Conservation (phyloP, 2,329 filamentous ascomycete genomes). For the Cordyceps pruinosa region DNA sequence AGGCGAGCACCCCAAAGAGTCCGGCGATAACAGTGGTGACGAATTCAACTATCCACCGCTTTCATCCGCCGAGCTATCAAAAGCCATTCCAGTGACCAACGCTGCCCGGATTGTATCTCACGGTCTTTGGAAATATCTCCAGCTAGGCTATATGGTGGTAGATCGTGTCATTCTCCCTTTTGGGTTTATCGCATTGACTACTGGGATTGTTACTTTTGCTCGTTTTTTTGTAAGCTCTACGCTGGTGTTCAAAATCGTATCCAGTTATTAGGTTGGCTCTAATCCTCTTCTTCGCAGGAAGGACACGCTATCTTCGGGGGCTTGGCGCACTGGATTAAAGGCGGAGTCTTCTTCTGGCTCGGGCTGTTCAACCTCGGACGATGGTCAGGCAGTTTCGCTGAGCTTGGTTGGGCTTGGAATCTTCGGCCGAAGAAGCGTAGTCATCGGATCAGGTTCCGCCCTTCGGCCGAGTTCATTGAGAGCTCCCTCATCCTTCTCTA, state of each 20-base stretch:
- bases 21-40: conserved; percentile 40
- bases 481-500: conserved; percentile 87
- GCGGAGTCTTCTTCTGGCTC: conserved; percentile 91
- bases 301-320: conserved; percentile 68
- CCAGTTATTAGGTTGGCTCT: neutral
- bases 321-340: conserved; percentile 89
- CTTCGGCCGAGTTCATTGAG: conserved; percentile 83
- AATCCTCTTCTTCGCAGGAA: conserved; percentile 41
- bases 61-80: conserved; percentile 37
- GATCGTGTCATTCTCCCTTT: conserved; percentile 73
- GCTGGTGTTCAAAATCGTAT: neutral
- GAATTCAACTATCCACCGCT: conserved; percentile 26
- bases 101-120: conserved; percentile 50
- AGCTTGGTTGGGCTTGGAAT: conserved; percentile 96
- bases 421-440: conserved; percentile 55
- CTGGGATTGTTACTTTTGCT: conserved; percentile 69
- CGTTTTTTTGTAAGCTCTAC: conserved; percentile 70
- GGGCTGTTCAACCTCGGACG: conserved; percentile 80
- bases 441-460: conserved; percentile 49
- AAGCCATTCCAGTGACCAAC: conserved; percentile 41
- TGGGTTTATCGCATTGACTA: conserved; percentile 65
- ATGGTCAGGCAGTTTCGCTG: conserved; percentile 84
- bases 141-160: conserved; percentile 57
- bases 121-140: conserved; percentile 50
- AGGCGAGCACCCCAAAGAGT: conserved; percentile 38